Conservation (phyloP, 1,139 yeast species). For the Tardiomyces blankii region DNA sequence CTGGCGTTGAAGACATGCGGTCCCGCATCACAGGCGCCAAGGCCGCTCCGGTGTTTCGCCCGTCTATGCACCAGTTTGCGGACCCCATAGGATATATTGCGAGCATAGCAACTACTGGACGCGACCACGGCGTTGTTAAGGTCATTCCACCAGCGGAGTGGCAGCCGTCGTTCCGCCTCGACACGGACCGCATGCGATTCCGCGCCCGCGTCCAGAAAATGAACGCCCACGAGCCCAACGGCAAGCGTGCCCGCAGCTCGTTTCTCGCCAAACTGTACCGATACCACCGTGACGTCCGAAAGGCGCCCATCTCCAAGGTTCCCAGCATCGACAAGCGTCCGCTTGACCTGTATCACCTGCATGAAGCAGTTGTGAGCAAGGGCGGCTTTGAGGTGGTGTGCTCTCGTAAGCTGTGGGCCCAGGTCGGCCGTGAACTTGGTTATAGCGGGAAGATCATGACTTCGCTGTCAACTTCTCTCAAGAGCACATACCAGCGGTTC, state of each 20-base stretch:
- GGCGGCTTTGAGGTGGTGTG: constrained; percentile 29
- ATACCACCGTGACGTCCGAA: constrained; percentile 23
- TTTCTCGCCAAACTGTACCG: constrained; percentile 19
- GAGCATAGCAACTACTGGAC: constrained; percentile 8
- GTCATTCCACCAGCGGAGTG: constrained; percentile 42
- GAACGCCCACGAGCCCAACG: constrained; percentile 25
- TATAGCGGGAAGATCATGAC: constrained; percentile 61
- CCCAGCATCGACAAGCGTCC: constrained; percentile 29
- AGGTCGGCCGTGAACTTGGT: constrained; percentile 61
- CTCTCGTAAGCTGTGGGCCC: constrained; percentile 34
- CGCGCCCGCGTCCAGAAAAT: constrained; percentile 42
- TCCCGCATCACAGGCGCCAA: neutral
- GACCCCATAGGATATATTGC: constrained; percentile 33
- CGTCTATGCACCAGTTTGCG: constrained; percentile 34
- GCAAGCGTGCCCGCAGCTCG: constrained; percentile 16
- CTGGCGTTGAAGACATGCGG: neutral
- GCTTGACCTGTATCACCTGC: constrained; percentile 27
- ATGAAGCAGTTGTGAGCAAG: constrained; percentile 24
- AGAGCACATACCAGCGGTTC: constrained; percentile 35
- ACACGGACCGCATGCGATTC: constrained; percentile 41
- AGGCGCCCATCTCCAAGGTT: constrained; percentile 18
- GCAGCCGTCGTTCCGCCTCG: constrained; percentile 32
- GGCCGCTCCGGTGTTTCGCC: constrained; percentile 38
- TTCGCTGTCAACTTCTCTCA: constrained; percentile 57
- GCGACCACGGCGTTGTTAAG: constrained; percentile 59